Percentiles rank a stretch among this genome's conserved stretches.
phyloP scores from a whole-genome alignment of 169 alveolate genomes.

The Plasmodium reichenowi region DNA sequence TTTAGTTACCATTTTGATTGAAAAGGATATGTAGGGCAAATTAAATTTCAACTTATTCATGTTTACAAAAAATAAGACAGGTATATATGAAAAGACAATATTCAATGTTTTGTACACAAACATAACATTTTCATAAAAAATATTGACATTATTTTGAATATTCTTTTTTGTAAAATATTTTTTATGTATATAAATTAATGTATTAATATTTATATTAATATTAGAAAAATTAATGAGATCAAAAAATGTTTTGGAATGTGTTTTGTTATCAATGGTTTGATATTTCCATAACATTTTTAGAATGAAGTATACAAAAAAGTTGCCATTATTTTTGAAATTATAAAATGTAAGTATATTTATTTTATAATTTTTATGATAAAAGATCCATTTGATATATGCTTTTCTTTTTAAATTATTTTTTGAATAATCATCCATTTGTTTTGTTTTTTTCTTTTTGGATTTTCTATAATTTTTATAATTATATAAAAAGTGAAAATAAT shows the following conservation, averaged over 20 bases:
- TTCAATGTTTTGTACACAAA: slow-evolving; percentile 25
- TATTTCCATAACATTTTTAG: slow-evolving; percentile 4
- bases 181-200: slow-evolving; percentile 37
- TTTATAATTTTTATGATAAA: neutral
- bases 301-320: slow-evolving; percentile 14
- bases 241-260: slow-evolving; percentile 14
- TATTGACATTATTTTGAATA: slow-evolving; percentile 2
- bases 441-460: neutral
- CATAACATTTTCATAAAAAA: slow-evolving; percentile 28
- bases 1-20: slow-evolving; percentile 39
- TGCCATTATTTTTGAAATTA: slow-evolving; percentile 27
- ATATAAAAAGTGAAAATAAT: slow-evolving; percentile 7
- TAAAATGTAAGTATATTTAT: slow-evolving; percentile 33
- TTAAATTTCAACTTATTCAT: slow-evolving; percentile 17
- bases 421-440: slow-evolving; percentile 7
- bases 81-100: slow-evolving; percentile 37
- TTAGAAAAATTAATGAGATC: slow-evolving; percentile 35
- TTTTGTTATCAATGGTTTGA: neutral
- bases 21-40: slow-evolving; percentile 37
- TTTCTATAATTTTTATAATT: slow-evolving; percentile 19
- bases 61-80: slow-evolving; percentile 19
- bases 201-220: slow-evolving; percentile 35
- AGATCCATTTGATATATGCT: neutral
- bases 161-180: slow-evolving; percentile 25
- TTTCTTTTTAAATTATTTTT: slow-evolving; percentile 8